Percentiles rank a stretch among this genome's conserved stretches.
Conservation (phyloP, 768 basidiomycete genomes). For the Termitomyces sp. region DNA sequence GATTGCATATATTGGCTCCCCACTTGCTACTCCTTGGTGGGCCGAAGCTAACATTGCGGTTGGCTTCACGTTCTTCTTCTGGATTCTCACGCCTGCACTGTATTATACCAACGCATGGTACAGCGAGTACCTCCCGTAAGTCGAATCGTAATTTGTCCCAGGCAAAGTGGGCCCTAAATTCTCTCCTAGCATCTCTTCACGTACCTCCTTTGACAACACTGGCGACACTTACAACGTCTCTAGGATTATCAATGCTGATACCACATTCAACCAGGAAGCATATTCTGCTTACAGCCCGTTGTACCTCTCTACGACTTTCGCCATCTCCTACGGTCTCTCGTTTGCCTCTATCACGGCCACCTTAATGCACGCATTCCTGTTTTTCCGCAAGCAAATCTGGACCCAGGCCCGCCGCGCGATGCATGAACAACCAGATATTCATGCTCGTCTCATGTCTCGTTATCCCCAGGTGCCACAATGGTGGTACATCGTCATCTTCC, state of each 20-base stretch:
- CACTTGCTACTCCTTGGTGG: slow-evolving; percentile 82
- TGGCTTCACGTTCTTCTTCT: slow-evolving; percentile 69
- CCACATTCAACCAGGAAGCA: slow-evolving; percentile 48
- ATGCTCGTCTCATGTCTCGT: slow-evolving; percentile 73
- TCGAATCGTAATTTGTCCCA: slow-evolving; percentile 1
- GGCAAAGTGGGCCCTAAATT: not conserved
- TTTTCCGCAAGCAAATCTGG: slow-evolving; percentile 78
- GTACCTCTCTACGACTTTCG: slow-evolving; percentile 68
- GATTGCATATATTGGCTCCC: slow-evolving; percentile 64
- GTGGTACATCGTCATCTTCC: slow-evolving; percentile 76
- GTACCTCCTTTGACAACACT: slow-evolving; percentile 61
- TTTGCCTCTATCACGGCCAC: slow-evolving; percentile 80
- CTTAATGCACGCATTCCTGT: slow-evolving; percentile 64
- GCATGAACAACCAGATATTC: slow-evolving; percentile 79
- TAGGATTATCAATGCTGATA: slow-evolving; percentile 46
- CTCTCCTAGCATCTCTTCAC: slow-evolving; percentile 47
- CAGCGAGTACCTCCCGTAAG: slow-evolving; percentile 51
- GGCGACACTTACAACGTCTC: slow-evolving; percentile 54
- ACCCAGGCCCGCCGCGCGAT: slow-evolving; percentile 63
- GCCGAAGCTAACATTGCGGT: slow-evolving; percentile 64
- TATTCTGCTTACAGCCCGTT: slow-evolving; percentile 59
- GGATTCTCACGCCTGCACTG: slow-evolving; percentile 58
- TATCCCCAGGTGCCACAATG: slow-evolving; percentile 79
- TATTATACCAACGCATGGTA: slow-evolving; percentile 68
- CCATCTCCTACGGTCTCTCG: slow-evolving; percentile 75